Percentiles rank a stretch among this genome's conserved stretches.
These are phyloP conservation scores for Sarocladiaceae sp. DNA, from an alignment of 2,329 filamentous ascomycete species.

Conservation along the genomic window DNA sequence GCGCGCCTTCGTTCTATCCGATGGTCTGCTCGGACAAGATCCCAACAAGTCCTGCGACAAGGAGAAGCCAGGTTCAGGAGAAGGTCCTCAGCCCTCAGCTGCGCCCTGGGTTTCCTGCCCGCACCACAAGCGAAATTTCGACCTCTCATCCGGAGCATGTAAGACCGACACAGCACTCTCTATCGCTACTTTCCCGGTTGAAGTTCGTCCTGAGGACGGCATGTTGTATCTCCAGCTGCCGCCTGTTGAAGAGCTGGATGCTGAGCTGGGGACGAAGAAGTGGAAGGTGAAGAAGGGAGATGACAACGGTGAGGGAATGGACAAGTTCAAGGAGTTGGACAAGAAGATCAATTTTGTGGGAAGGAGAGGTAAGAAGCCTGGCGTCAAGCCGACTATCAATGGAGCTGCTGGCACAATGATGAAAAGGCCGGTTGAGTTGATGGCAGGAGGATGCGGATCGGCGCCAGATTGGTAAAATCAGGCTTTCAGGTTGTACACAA, in stretches of 20 bases:
- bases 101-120: slow-evolving; percentile 81
- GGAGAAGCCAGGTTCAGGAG: slow-evolving; percentile 10
- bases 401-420: slow-evolving; percentile 22
- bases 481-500: background rate
- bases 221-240: slow-evolving; percentile 78
- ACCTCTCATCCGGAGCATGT: slow-evolving; percentile 68
- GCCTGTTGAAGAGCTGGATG: slow-evolving; percentile 75
- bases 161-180: slow-evolving; percentile 70
- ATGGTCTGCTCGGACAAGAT: slow-evolving; percentile 75
- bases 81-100: slow-evolving; percentile 18
- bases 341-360: slow-evolving; percentile 41
- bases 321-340: slow-evolving; percentile 41
- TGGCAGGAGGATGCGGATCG: slow-evolving; percentile 33
- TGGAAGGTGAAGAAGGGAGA: slow-evolving; percentile 78
- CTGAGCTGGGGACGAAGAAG: slow-evolving; percentile 69
- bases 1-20: slow-evolving; percentile 81
- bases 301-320: slow-evolving; percentile 24
- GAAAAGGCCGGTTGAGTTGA: slow-evolving; percentile 32
- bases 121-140: slow-evolving; percentile 86
- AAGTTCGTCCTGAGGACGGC: slow-evolving; percentile 64
- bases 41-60: slow-evolving; percentile 19
- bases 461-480: slow-evolving; percentile 41
- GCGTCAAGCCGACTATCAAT: slow-evolving; percentile 26
- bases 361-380: slow-evolving; percentile 37
- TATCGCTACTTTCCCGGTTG: slow-evolving; percentile 77